Evolutionary conservation across 2,329 filamentous ascomycete species (phyloP), one percentile per base, ranked within the genome.

Genomic region (Waltergamsia citrina): DNA sequence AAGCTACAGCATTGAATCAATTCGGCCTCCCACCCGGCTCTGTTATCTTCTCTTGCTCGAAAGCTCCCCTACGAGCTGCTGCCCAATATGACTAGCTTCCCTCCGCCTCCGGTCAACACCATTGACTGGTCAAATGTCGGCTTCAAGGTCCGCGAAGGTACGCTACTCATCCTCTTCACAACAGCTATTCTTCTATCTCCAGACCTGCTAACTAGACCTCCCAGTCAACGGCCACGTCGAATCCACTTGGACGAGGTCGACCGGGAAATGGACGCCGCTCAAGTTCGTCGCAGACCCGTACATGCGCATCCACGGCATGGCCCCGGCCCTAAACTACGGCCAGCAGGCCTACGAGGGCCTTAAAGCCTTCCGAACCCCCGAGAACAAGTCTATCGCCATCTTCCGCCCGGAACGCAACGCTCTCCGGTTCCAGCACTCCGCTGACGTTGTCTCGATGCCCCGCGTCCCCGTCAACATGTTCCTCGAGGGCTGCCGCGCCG

Each of bases 261-360:
- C 80, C 3, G 78, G 78, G 32, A 57, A 79, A 69, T 95, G 88
- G 88, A 75, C 80, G 0, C 58, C 78, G 11, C 86, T 85, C 18
- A 65, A 72, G 42, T 94, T 94, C 62, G 78, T 95, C 40, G 62
- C 75, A 40, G 85, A 90, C 48, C 90, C 90, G 6, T 88, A 73
- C 65, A 75, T 96, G 48, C 79, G 80, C 44, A 78, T 96, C 53
- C 90, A 96, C 60, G 92, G 90, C 58, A 92, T 98, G 85, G 81
- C 88, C 0, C 88, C 92, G 0, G 90, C 78, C 28, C 75, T 96
- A 44, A 98, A 98, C 71, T 98, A 98, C 59, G 87, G 90, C 38
- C 87, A 94, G 55, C 92, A 96, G 65, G 90, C 86, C 49, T 98
- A 94, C 67, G 92, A 98, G 58, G 92, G 92, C n/a, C 78, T 96